Percentiles rank a stretch among this genome's conserved stretches.
These are phyloP conservation scores for Teratosphaeria destructans DNA, from an alignment of 2,329 filamentous ascomycete species.

Conservation along the genomic window DNA sequence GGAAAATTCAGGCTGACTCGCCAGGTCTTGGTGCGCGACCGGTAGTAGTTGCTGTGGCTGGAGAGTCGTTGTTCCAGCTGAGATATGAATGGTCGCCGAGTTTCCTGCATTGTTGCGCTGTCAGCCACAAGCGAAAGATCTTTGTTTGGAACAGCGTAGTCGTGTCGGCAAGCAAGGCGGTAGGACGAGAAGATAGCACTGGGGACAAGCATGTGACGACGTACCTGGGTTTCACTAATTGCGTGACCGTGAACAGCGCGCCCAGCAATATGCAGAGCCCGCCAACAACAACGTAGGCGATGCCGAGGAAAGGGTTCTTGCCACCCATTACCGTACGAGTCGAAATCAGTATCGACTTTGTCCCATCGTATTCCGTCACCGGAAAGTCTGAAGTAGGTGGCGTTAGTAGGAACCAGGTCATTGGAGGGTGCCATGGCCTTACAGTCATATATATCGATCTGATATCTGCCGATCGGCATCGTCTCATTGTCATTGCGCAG, in stretches of 20 bases:
- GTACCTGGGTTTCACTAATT: conserved; percentile 82
- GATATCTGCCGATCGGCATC: conserved; percentile 64
- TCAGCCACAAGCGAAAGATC: conserved; percentile 3
- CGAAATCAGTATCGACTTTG: conserved; percentile 80
- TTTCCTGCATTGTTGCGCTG: conserved; percentile 51
- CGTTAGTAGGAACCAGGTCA: conserved; percentile 6
- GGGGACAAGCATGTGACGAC: conserved; percentile 18
- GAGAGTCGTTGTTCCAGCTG: conserved; percentile 76
- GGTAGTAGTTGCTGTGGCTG: conserved; percentile 44
- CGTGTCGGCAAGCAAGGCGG: background rate
- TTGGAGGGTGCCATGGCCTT: conserved; percentile 14
- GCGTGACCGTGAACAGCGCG: conserved; percentile 75
- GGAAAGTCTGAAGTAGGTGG: conserved; percentile 58
- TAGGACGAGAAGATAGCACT: background rate
- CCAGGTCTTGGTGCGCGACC: conserved; percentile 28
- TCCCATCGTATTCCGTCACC: conserved; percentile 67
- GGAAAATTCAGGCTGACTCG: conserved; percentile 18
- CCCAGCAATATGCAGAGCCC: conserved; percentile 87
- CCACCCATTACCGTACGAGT: conserved; percentile 90
- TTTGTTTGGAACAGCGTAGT: background rate
- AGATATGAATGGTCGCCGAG: conserved; percentile 95
- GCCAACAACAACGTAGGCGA: conserved; percentile 88
- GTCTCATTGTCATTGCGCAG: conserved; percentile 63
- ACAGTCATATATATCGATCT: conserved; percentile 69
- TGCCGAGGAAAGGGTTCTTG: conserved; percentile 89